These are phyloP conservation scores for Carpinus viminea DNA, from an alignment of 306 rosid genomes.

Conservation along the genomic window DNA sequence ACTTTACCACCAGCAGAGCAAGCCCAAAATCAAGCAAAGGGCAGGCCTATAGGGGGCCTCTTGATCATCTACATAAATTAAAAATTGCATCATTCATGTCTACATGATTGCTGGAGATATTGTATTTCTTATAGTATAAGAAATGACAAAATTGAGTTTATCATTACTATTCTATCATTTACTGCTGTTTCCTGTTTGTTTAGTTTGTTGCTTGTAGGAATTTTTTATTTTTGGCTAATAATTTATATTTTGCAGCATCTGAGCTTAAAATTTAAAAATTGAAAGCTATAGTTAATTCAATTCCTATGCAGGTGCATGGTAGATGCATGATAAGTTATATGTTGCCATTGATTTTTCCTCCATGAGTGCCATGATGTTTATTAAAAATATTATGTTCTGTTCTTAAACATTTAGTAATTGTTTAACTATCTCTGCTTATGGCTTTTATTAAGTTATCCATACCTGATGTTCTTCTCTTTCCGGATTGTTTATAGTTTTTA, in stretches of 20 bases:
- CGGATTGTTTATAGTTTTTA: too few relatives aligned
- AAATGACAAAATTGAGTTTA: constrained; percentile 19
- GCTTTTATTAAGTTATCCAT: too few relatives aligned
- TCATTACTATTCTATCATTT: not conserved
- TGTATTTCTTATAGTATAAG: constrained; percentile 28
- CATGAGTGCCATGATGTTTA: not conserved
- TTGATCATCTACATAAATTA: too few relatives aligned
- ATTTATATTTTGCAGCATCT: not conserved
- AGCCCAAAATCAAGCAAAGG: constrained; percentile 40
- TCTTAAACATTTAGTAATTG: not conserved
- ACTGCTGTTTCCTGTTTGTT: not conserved
- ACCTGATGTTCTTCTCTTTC: too few relatives aligned
- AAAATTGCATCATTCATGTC: too few relatives aligned
- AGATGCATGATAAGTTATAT: too few relatives aligned
- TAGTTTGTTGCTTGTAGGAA: not conserved
- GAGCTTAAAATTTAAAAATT: not conserved
- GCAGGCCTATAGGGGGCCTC: constrained; percentile 24
- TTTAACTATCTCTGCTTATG: too few relatives aligned
- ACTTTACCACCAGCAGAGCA: constrained; percentile 13
- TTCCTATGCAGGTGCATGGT: not conserved
- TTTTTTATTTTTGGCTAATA: not conserved
- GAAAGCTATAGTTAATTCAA: not conserved
- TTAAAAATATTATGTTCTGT: not conserved
- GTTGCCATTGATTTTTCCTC: not conserved
- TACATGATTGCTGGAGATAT: constrained; percentile 23